Conservation (phyloP, 345 rosid genomes). For the Salix udensis region DNA sequence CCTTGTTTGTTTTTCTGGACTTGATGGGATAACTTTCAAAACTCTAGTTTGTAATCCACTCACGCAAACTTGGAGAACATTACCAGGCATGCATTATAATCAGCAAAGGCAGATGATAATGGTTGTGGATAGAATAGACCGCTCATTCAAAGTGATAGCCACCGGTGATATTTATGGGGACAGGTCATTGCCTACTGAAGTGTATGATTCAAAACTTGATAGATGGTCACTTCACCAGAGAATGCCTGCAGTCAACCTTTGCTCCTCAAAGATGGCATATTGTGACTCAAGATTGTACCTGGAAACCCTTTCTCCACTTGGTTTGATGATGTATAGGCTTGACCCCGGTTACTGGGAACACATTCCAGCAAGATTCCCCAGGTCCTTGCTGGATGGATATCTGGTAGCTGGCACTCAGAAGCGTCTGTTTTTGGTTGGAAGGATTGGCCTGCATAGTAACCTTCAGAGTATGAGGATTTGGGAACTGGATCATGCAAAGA, state of each 20-base stretch:
- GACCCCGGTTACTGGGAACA: constrained; percentile 87
- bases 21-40: constrained; percentile 74
- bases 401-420: constrained; percentile 92
- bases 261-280: constrained; percentile 93
- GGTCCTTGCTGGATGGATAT: constrained; percentile 88
- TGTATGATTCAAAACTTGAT: constrained; percentile 77
- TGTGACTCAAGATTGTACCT: constrained; percentile 83
- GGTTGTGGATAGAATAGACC: constrained; percentile 73
- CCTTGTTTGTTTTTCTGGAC: constrained; percentile 89
- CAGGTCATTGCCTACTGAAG: constrained; percentile 86
- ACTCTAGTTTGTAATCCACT: constrained; percentile 87
- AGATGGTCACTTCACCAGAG: constrained; percentile 76
- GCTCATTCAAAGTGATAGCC: constrained; percentile 85
- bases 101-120: constrained; percentile 84
- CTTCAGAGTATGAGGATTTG: constrained; percentile 94
- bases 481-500: constrained; percentile 84
- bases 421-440: constrained; percentile 84
- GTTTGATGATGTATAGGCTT: constrained; percentile 84
- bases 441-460: constrained; percentile 92
- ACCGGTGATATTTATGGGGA: constrained; percentile 84
- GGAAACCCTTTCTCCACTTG: constrained; percentile 94
- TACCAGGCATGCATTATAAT: constrained; percentile 82
- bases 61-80: constrained; percentile 72
- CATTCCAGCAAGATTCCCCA: constrained; percentile 88
- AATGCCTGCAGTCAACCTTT: constrained; percentile 93